phyloP scores from a whole-genome alignment of 768 basidiomycete genomes.

The Rickenella mellea region DNA sequence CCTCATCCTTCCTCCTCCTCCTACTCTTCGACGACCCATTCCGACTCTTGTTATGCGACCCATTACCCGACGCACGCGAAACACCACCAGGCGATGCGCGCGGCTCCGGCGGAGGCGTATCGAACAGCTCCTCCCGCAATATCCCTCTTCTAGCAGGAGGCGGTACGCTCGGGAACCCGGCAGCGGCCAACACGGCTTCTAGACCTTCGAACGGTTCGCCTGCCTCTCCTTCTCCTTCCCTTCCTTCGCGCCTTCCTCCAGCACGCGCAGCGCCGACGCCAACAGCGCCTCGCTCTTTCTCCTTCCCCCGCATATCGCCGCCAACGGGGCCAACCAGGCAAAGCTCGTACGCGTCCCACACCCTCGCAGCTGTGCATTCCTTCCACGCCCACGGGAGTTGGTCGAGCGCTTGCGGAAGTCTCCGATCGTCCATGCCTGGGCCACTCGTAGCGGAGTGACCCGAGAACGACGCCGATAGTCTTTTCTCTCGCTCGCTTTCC shows the following conservation, averaged over 20 bases:
- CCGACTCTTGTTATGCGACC: slow-evolving; percentile 32
- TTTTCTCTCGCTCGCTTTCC: slow-evolving; percentile 5
- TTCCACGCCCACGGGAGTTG: slow-evolving; percentile 73
- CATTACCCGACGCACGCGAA: slow-evolving; percentile 28
- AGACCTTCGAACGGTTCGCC: slow-evolving; percentile 29
- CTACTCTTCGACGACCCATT: slow-evolving; percentile 39
- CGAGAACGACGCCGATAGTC: no score
- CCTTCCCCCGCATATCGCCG: slow-evolving; percentile 27
- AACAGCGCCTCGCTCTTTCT: slow-evolving; percentile 14
- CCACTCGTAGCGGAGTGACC: no score
- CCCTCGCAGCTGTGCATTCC: slow-evolving; percentile 54
- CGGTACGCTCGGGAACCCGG: slow-evolving; percentile 38
- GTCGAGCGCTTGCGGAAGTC: slow-evolving; percentile 23
- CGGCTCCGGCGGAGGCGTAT: slow-evolving; percentile 30
- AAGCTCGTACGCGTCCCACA: slow-evolving; percentile 77
- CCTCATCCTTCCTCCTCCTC: slow-evolving; percentile 21
- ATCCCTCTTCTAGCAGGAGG: slow-evolving; percentile 46
- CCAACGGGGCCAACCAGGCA: slow-evolving; percentile 39
- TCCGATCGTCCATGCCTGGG: no score
- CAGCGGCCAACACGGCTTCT: slow-evolving; percentile 52
- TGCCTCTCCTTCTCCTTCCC: neutral
- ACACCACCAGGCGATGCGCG: neutral
- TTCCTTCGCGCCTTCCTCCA: neutral
- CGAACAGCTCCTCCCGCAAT: slow-evolving; percentile 60
- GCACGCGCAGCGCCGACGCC: neutral